A percentile compares a stretch with the other conserved stretches of the same genome.
These are phyloP conservation scores for Myxozyma nipponensis DNA, from an alignment of 805 yeast species.

Conservation along the genomic window DNA sequence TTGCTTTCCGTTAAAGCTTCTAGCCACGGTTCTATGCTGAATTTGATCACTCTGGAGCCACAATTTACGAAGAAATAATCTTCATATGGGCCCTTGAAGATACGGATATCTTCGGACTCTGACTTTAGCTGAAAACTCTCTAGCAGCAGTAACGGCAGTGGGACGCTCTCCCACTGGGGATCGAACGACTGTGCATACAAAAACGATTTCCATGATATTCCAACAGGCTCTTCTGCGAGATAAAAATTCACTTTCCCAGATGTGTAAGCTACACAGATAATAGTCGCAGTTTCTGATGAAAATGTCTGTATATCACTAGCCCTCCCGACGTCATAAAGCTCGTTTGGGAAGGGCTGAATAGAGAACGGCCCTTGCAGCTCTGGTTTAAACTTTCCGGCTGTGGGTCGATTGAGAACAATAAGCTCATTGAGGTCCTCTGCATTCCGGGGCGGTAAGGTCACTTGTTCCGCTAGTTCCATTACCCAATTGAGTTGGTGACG, in stretches of 20 bases:
- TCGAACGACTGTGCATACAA: slow-evolving; percentile 2
- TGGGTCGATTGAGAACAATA: slow-evolving; percentile 30
- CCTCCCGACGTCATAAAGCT: slow-evolving; percentile 45
- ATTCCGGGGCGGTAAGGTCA: neutral
- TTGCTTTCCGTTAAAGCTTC: neutral
- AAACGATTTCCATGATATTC: slow-evolving; percentile 16
- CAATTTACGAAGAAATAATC: neutral
- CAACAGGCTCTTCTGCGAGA: slow-evolving; percentile 27
- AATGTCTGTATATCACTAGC: slow-evolving; percentile 39
- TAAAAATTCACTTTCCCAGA: slow-evolving; percentile 30
- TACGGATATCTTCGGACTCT: neutral
- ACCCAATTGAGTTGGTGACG: slow-evolving; percentile 40
- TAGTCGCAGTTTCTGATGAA: slow-evolving; percentile 27
- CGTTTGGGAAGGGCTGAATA: slow-evolving; percentile 53
- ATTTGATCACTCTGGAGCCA: neutral
- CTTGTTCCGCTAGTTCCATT: slow-evolving; percentile 36
- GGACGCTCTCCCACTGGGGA: neutral
- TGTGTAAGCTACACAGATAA: slow-evolving; percentile 25
- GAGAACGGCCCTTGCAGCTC: slow-evolving; percentile 52
- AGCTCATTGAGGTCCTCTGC: slow-evolving; percentile 25
- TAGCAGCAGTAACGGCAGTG: slow-evolving; percentile 1
- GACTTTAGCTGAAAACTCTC: slow-evolving; percentile 10
- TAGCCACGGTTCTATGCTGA: neutral
- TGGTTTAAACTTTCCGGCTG: slow-evolving; percentile 21
- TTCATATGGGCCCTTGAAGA: neutral